Conservation (phyloP, 2,329 filamentous ascomycete genomes). For the Fusarium mundagurra region DNA sequence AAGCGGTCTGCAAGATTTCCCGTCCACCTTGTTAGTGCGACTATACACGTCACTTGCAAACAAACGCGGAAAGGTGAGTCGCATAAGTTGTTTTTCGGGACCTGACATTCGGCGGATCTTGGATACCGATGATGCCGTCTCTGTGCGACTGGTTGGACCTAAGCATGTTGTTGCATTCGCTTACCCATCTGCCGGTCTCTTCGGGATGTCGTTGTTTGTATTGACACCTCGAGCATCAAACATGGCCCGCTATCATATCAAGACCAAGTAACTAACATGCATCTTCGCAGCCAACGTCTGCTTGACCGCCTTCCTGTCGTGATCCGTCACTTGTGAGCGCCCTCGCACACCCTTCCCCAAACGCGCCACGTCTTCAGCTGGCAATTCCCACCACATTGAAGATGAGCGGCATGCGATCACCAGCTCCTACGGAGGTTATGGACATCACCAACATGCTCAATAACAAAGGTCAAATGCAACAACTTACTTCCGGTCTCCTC, state of each 20-base stretch:
- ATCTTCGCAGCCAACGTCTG: slow-evolving; percentile 29
- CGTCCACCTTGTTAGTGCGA: slow-evolving; percentile 24
- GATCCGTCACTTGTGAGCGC: slow-evolving; percentile 39
- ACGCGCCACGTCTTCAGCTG: slow-evolving; percentile 36
- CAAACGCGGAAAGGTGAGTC: slow-evolving; percentile 37
- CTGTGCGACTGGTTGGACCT: slow-evolving; percentile 2
- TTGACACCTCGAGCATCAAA: slow-evolving; percentile 2
- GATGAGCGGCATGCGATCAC: slow-evolving; percentile 54
- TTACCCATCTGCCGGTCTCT: slow-evolving; percentile 13
- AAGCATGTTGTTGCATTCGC: slow-evolving; percentile 10
- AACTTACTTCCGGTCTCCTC: slow-evolving; percentile 46
- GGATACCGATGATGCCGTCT: slow-evolving; percentile 8
- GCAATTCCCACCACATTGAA: slow-evolving; percentile 35
- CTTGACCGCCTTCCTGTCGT: slow-evolving; percentile 40
- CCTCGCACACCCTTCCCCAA: slow-evolving; percentile 29
- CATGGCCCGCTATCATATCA: not conserved
- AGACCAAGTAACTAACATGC: slow-evolving; percentile 30
- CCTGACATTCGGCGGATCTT: slow-evolving; percentile 20
- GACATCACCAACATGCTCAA: slow-evolving; percentile 64
- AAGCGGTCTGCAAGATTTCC: slow-evolving; percentile 27
- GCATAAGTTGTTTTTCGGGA: slow-evolving; percentile 19
- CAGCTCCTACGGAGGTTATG: slow-evolving; percentile 60
- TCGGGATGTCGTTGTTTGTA: slow-evolving; percentile 2
- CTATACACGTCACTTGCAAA: slow-evolving; percentile 36
- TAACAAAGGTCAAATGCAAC: slow-evolving; percentile 55